Base-by-base conservation (phyloP, 495 filamentous ascomycete genomes). In the Penicillium salamii region DNA sequence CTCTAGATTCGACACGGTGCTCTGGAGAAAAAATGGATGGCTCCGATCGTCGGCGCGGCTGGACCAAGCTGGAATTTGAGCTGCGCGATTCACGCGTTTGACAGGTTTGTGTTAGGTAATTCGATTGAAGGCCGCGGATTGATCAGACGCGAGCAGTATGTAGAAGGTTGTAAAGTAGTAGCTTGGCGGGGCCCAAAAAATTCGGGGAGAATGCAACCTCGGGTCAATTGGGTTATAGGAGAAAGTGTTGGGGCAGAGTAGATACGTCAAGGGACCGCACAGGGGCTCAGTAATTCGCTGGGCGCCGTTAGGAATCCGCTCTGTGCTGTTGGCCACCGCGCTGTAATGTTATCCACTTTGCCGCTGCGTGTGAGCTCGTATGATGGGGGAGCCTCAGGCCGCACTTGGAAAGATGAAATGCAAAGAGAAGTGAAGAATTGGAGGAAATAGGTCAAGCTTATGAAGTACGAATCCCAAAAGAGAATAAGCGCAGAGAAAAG, bases 241-340 rank as follows among this genome's bases (percentile, higher is more conserved):
- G 20, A 21, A 38, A 4, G 3, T 36, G 8, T 36, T 26, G 23
- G 23, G 23, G 8, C 5, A 36, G 34, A 3, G 1, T 18, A 21
- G 23, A 39, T 26, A 41, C 29, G 29, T 32, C 29, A 32, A 32
- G 12, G 0, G 36, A 39, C n/a, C 21, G 21, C 18, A 28, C 24
- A 21, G 13, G 18, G 18, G 11, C 35, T 48, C 46, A 51, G 34
- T n/a, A 54, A 48, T 39, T 52, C 29, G 44, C 34, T 44, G 40
- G 37, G 7, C 3, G 11, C 35, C 21, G 40, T 51, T 50, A 46
- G 54, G 45, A 57, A 57, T 57, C 46, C 50, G 18, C 35, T 20
- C 20, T 21, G 26, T 46, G 24, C 45, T 32, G 54, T 53, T 57
- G 42, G 38, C 41, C 14, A 21, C 29, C 14, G 23, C n/a, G n/a